Conservation (phyloP, 1,284 basidiomycete genomes). For the Apiotrichum gracile region DNA sequence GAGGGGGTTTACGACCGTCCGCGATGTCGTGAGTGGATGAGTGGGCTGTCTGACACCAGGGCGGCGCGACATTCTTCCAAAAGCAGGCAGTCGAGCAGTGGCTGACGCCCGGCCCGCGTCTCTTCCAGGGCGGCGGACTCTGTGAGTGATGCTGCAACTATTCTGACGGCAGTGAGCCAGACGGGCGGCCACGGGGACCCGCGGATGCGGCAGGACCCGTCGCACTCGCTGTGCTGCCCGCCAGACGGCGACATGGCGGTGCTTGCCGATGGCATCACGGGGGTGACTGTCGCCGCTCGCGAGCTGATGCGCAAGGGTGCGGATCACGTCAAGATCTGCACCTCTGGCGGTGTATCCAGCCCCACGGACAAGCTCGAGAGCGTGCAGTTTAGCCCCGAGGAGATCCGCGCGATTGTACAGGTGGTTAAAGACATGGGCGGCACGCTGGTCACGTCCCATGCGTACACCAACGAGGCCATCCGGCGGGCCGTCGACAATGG, state of each 20-base stretch:
- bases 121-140: constrained; percentile 17
- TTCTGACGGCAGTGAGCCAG: constrained; percentile 7
- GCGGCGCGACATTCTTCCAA: constrained; percentile 18
- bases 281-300: neutral
- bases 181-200: constrained; percentile 18
- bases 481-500: constrained; percentile 33
- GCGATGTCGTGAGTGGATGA: constrained; percentile 35
- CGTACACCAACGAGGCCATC: constrained; percentile 32
- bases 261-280: constrained; percentile 10
- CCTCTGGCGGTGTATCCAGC: constrained; percentile 11
- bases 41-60: neutral
- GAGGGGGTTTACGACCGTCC: constrained; percentile 52
- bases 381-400: constrained; percentile 52
- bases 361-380: constrained; percentile 49
- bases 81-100: constrained; percentile 17
- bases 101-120: constrained; percentile 17
- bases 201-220: neutral
- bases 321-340: constrained; percentile 18
- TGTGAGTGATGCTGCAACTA: neutral
- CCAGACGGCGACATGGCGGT: neutral
- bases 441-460: constrained; percentile 30
- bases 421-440: constrained; percentile 50
- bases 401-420: constrained; percentile 50
- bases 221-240: neutral
- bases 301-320: constrained; percentile 16